Base-by-base conservation (phyloP, 2,329 filamentous ascomycete species). In the Alternaria postmessia region DNA sequence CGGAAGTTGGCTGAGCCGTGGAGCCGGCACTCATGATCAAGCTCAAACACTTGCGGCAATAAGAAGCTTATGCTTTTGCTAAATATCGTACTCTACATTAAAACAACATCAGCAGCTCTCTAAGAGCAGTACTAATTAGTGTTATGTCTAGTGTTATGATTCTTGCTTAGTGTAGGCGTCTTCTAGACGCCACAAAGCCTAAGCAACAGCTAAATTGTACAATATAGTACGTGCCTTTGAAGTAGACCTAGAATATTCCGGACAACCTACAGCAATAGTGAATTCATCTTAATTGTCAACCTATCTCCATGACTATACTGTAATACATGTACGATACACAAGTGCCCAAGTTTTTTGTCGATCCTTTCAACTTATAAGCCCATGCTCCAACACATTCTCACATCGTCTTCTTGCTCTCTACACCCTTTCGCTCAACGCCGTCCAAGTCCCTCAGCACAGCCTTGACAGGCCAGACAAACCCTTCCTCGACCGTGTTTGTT, bases 61-160 rank as follows among this genome's bases (percentile, higher is more conserved):
- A 34, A 48, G 44, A 34, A 34, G 39, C 39, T 16, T 20, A 20
- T 24, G 22, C 4, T 7, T 24, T 12, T 12, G n/a, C n/a, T n/a
- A 8, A 32, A 32, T 7, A 26, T 26, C 24, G 24, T 26, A 26
- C 24, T 7, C 7, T 5, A 26, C 44, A 59, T 59, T 44, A 55
- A 55, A 55, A 55, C 22, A 52, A 28, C 16, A 12, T 52, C 14
- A 22, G 14, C 24, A 49, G 46, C 32, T 46, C 12, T 28, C 9
- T 26, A 32, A 30, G 24, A 20, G 43, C 26, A 20, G n/a, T 9
- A 11, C 20, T 1, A n/a, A 2, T 7, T 3, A 47, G 57, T 68
- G 61, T 66, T 69, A 63, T 87, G 84, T 56, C 85, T 87, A 87
- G 86, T 84, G 85, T 85, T 87, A 88, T 88, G 85, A 87, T 88